A percentile compares a stretch with the other conserved stretches of the same genome.
Evolutionary conservation across 2,329 filamentous ascomycete genomes (phyloP).

Genomic region (Plectosphaerella plurivora): DNA sequence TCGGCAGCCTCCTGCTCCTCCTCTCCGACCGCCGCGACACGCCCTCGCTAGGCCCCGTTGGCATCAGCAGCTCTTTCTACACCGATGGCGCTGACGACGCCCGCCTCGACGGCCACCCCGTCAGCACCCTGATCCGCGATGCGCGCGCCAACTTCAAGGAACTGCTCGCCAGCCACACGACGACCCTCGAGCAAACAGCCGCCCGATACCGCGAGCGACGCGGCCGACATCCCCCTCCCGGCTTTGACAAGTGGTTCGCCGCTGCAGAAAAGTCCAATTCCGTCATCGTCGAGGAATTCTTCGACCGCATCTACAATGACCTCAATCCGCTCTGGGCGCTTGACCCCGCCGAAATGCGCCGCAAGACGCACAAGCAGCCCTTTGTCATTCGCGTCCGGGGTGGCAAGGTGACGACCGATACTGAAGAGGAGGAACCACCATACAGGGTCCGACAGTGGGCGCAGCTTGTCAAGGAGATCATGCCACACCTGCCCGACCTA

Average conservation of each 20-base stretch:
- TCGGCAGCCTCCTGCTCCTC: neutral
- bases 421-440: neutral
- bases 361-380: constrained; percentile 26
- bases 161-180: constrained; percentile 38
- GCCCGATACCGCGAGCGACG: constrained; percentile 49
- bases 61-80: neutral
- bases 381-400: constrained; percentile 41
- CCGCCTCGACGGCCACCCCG: constrained; percentile 34
- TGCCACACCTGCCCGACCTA: constrained; percentile 43
- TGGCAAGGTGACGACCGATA: constrained; percentile 23
- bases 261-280: constrained; percentile 48
- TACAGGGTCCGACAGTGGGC: constrained; percentile 1
- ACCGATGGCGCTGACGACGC: neutral
- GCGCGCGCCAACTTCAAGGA: constrained; percentile 36
- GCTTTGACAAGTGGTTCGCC: constrained; percentile 55
- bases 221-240: constrained; percentile 57
- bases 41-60: neutral
- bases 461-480: constrained; percentile 8
- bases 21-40: neutral
- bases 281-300: constrained; percentile 58
- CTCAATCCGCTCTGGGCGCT: constrained; percentile 56
- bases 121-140: constrained; percentile 41
- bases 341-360: constrained; percentile 30
- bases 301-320: constrained; percentile 60
- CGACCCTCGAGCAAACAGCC: constrained; percentile 45